Percentiles rank a stretch among this genome's conserved stretches.
Conservation (phyloP, 2,329 filamentous ascomycete species). For the Alternaria hordeiaustralica region DNA sequence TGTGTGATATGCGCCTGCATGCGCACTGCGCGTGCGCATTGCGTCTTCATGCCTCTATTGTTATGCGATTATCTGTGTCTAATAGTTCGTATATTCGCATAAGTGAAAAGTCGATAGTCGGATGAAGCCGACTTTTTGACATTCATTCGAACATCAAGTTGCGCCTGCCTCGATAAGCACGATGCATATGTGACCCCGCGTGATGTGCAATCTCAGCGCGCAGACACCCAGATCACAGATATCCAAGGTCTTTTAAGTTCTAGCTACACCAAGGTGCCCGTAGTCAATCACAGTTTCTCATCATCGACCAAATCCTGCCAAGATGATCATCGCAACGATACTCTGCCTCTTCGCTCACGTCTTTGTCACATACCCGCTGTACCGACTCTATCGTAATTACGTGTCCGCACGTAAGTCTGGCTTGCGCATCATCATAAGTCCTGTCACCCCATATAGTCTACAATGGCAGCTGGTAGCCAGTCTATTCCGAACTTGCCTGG, state of each 20-base stretch:
- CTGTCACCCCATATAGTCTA: conserved; percentile 22
- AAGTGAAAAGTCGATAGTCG: background rate
- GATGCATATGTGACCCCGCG: background rate
- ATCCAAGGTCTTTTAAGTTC: background rate
- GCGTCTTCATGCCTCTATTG: background rate
- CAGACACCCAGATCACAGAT: background rate
- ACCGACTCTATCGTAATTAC: conserved; percentile 23
- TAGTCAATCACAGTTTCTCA: background rate
- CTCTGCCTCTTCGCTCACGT: background rate
- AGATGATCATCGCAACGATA: conserved; percentile 6
- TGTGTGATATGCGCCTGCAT: background rate
- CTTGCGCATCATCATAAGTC: conserved; percentile 21
- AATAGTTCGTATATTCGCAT: background rate
- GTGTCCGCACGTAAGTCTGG: conserved; percentile 15
- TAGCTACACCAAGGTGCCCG: background rate
- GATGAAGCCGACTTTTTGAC: background rate
- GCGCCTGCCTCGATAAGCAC: background rate
- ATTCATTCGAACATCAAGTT: background rate
- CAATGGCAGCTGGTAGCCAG: conserved; percentile 15
- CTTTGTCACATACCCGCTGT: background rate
- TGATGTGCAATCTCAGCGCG: background rate
- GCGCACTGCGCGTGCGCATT: background rate
- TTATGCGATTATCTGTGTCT: background rate
- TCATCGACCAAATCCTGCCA: background rate
- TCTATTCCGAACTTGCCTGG: background rate